Conservation (phyloP, 176 grass and related monocot genomes). For the Bonia amplexicaulis region DNA sequence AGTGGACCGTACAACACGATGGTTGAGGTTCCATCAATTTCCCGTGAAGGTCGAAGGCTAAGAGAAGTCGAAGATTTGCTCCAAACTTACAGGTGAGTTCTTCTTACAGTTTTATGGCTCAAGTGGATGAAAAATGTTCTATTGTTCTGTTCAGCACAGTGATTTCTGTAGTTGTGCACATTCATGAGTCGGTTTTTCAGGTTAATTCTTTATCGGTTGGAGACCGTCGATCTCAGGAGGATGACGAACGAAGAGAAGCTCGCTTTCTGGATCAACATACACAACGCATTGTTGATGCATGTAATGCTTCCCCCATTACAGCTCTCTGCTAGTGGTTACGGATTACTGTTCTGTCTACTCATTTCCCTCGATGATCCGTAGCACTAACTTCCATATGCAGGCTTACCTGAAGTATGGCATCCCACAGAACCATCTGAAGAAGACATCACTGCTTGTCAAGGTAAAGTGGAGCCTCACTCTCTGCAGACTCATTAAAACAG, state of each 20-base stretch:
- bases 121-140: not conserved
- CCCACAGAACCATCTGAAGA: conserved; percentile 77
- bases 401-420: conserved; percentile 84
- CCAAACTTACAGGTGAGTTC: conserved; percentile 65
- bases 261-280: conserved; percentile 90
- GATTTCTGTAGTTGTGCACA: not conserved
- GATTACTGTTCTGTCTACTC: not conserved
- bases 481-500: not conserved
- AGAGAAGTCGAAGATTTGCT: conserved; percentile 66
- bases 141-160: not conserved
- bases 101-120: not conserved
- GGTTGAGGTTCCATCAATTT: conserved; percentile 78
- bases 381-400: conserved; percentile 37
- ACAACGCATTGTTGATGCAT: conserved; percentile 88
- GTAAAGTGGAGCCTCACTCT: conserved; percentile 43
- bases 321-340: not conserved
- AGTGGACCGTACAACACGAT: conserved; percentile 82
- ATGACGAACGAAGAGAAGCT: conserved; percentile 78
- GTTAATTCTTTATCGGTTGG: conserved; percentile 54
- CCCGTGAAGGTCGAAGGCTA: conserved; percentile 44
- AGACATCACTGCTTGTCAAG: conserved; percentile 82
- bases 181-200: conserved; percentile 35
- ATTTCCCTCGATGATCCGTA: not conserved
- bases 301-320: conserved; percentile 36
- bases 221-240: conserved; percentile 65